Evolutionary conservation across 1,139 yeast genomes (phyloP), one percentile per base, ranked within the genome.

Genomic region (Saccharomyces hybrid): DNA sequence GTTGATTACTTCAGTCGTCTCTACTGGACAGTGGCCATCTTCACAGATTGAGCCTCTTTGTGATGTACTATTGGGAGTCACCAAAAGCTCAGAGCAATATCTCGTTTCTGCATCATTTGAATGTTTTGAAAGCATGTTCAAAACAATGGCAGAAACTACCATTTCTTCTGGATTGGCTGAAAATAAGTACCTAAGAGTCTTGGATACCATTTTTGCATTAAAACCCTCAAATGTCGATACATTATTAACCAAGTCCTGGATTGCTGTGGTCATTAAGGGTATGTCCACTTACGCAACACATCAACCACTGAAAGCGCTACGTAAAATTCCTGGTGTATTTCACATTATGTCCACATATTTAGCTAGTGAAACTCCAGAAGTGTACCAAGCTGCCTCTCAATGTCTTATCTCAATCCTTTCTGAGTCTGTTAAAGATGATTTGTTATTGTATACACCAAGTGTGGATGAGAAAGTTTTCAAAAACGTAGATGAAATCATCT

Each of bases 211-310:
- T 50, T 80, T 88, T 62, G 88, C 87, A 58, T 77, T 91, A 66
- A 84, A 84, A 61, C 99, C 99, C 5, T 78, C 95, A 1, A 69
- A 81, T 28, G 86, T 85, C 62, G 99, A 93, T 66, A 77, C 85
- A 47, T 91, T 89, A 69, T 78, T 93, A 62, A 89, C 95, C 14
- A 97, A 95, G 16, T 81, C 97, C 8, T 93, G 99, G 99, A 79
- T 90, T 52, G 96, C 97, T 0, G 96, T 90, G 27, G 80, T 93
- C 46, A 95, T 97, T 6, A 90, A 89, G 66, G 96, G 95, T 49
- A 76, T 87, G 59, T 82, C 83, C 52, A 79, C 91, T 5, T 88
- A 83, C 66, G 75, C 91, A 14, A 69, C 71, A 16, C 75, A 86
- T 58, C 81, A 85, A 58, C 82, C 90, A 1, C 67, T 75, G 31